phyloP scores from a whole-genome alignment of 2,329 filamentous ascomycete genomes.

The Fusarium mexicanum region DNA sequence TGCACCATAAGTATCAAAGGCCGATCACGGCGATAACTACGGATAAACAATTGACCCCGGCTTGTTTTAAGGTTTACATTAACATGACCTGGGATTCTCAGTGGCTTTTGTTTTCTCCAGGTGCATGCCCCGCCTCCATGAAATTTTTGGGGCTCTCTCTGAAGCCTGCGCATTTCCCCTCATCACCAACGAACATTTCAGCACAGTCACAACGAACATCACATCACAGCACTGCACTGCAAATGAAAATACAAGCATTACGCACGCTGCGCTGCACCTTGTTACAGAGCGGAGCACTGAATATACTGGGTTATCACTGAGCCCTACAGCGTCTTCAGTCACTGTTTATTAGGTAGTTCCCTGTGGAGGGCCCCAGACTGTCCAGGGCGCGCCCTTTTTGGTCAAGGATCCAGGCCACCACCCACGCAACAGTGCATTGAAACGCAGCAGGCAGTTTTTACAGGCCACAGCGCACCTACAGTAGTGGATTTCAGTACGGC shows the following conservation, averaged over 20 bases:
- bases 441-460: background rate
- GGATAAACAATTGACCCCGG: conserved; percentile 32
- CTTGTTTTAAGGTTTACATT: background rate
- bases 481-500: background rate
- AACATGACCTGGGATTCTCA: background rate
- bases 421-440: background rate
- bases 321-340: background rate
- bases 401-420: conserved; percentile 1
- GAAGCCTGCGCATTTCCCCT: conserved; percentile 48
- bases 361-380: conserved; percentile 3
- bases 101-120: conserved; percentile 1
- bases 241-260: conserved; percentile 7
- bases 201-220: conserved; percentile 48
- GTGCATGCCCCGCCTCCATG: conserved; percentile 9
- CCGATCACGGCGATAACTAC: conserved; percentile 27
- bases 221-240: conserved; percentile 33
- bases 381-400: conserved; percentile 1
- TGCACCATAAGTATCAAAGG: background rate
- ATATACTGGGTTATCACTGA: conserved; percentile 10
- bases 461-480: conserved; percentile 9
- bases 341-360: background rate
- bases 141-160: conserved; percentile 7
- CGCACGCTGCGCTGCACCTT: background rate
- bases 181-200: conserved; percentile 55
- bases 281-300: conserved; percentile 28